These are phyloP conservation scores for Backusella psychrophila DNA, from an alignment of 192 early-diverging fungal genomes.

Conservation along the genomic window DNA sequence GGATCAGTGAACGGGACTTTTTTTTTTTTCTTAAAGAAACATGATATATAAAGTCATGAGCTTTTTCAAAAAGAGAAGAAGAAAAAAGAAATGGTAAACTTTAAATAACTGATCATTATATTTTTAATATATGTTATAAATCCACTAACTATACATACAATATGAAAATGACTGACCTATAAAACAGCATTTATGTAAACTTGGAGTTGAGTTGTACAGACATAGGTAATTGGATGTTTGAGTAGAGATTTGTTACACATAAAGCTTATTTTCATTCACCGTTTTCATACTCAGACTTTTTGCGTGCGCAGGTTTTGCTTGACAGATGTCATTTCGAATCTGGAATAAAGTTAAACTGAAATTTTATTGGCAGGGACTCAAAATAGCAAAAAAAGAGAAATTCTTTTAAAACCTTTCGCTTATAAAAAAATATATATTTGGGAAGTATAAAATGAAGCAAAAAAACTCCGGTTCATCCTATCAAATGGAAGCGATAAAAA, in stretches of 20 bases:
- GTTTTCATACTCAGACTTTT: not conserved
- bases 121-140: not conserved
- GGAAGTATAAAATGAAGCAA: not conserved
- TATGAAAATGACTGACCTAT: not conserved
- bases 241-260: not conserved
- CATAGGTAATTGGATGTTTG: not conserved
- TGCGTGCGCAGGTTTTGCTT: not conserved
- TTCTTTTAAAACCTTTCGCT: conserved; percentile 1
- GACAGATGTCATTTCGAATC: conserved; percentile 3
- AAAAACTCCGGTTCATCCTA: conserved; percentile 1
- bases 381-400: not conserved
- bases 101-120: not conserved
- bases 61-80: not conserved
- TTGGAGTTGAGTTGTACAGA: not conserved
- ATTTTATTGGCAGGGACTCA: not conserved
- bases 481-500: not conserved
- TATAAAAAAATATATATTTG: not conserved
- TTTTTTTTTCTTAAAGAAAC: not conserved
- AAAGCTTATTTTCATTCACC: not conserved
- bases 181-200: not conserved
- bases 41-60: not conserved
- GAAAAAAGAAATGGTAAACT: not conserved
- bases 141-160: not conserved
- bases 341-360: not conserved
- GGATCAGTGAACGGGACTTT: not conserved